Conservation (phyloP, 1,284 basidiomycete species). For the Boletus nobilissimus region DNA sequence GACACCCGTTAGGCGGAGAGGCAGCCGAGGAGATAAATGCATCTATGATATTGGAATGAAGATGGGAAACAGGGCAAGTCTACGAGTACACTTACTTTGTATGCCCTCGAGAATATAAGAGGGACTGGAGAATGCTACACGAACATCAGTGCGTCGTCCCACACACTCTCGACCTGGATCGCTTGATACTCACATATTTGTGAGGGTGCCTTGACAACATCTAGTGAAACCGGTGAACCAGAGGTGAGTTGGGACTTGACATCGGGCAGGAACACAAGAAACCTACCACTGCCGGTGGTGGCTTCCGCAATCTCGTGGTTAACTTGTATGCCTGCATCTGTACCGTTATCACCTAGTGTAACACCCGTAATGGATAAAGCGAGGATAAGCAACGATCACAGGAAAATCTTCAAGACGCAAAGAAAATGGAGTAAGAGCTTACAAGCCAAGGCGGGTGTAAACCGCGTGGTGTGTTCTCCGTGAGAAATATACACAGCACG, state of each 20-base stretch:
- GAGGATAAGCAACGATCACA: background rate
- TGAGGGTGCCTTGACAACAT: background rate
- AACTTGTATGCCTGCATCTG: background rate
- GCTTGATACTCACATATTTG: constrained; percentile 13
- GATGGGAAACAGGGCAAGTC: background rate
- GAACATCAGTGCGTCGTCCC: background rate
- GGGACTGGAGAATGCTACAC: background rate
- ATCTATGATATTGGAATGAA: background rate
- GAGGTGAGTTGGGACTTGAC: background rate
- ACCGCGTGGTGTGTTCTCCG: no score
- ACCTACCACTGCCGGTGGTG: constrained; percentile 12
- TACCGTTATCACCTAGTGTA: background rate
- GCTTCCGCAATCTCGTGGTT: background rate
- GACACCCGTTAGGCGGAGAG: background rate
- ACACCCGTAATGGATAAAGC: background rate
- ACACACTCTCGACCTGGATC: background rate
- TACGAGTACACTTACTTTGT: background rate
- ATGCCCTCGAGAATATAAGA: constrained; percentile 1
- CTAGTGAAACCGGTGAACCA: background rate
- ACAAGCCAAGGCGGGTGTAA: no score
- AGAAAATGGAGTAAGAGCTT: no score
- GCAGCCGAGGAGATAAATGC: background rate
- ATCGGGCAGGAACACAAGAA: background rate
- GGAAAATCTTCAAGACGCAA: background rate
- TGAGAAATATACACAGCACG: no score